Evolutionary conservation across 345 rosid genomes (phyloP).

Genomic region (Ceriops zippeliana): DNA sequence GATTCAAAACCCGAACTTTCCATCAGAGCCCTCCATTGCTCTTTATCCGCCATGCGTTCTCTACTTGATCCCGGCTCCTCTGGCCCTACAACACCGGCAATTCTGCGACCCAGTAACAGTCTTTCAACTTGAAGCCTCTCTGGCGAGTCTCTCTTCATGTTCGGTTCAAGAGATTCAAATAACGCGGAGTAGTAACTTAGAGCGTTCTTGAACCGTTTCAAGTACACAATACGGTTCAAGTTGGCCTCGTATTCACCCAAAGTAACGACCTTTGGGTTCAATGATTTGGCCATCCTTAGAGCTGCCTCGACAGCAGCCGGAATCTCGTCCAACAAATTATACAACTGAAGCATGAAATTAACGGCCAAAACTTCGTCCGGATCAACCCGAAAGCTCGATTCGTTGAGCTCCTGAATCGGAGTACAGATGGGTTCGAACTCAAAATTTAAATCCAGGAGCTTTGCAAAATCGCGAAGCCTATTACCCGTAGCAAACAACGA

Average conservation of each 20-base stretch:
- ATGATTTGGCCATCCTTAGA: constrained; percentile 56
- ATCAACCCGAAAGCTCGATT: constrained; percentile 58
- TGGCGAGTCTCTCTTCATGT: constrained; percentile 46
- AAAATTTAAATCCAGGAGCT: constrained; percentile 61
- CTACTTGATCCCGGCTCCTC: constrained; percentile 47
- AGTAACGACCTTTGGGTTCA: constrained; percentile 62
- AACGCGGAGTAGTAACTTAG: neutral
- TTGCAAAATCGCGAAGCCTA: constrained; percentile 75
- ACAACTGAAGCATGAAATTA: constrained; percentile 83
- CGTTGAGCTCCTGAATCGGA: constrained; percentile 51
- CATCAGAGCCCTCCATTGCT: constrained; percentile 68
- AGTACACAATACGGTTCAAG: neutral
- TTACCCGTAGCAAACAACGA: constrained; percentile 72
- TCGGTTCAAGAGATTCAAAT: neutral
- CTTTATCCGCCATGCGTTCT: constrained; percentile 69
- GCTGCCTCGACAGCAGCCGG: constrained; percentile 49
- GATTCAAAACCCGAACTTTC: constrained; percentile 63
- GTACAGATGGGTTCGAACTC: constrained; percentile 72
- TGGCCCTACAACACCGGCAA: constrained; percentile 48
- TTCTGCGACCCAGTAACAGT: constrained; percentile 59
- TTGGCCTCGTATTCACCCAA: constrained; percentile 27
- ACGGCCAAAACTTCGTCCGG: constrained; percentile 67
- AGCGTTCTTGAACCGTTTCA: neutral
- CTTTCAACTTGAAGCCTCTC: constrained; percentile 66
- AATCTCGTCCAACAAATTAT: constrained; percentile 59